Percentiles rank a stretch among this genome's conserved stretches.
Conservation (phyloP, 2,329 filamentous ascomycete genomes). For the Fusarium albidum region DNA sequence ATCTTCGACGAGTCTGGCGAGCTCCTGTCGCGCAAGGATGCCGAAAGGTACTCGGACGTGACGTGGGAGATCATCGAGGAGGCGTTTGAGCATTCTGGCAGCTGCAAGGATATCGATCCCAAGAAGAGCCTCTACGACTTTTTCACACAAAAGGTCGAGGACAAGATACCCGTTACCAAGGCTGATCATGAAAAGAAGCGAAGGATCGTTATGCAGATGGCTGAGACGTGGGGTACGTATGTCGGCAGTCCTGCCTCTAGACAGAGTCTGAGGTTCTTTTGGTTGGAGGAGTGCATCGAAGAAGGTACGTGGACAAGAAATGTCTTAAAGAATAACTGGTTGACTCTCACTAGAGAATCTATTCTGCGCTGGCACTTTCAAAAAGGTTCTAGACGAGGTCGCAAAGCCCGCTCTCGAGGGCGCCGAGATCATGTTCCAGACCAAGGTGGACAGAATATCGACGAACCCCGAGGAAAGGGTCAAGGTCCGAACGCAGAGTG, state of each 20-base stretch:
- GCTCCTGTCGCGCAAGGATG: constrained; percentile 55
- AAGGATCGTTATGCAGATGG: constrained; percentile 58
- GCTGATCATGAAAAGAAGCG: constrained; percentile 51
- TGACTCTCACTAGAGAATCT: constrained; percentile 65
- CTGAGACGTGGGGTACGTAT: constrained; percentile 75
- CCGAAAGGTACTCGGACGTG: constrained; percentile 56
- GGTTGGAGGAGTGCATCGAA: constrained; percentile 80
- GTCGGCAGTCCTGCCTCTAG: constrained; percentile 69
- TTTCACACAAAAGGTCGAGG: constrained; percentile 54
- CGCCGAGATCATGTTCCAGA: constrained; percentile 62
- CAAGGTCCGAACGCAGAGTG: constrained; percentile 55
- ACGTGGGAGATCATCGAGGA: constrained; percentile 75
- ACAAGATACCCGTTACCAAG: constrained; percentile 56
- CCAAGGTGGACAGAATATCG: constrained; percentile 55
- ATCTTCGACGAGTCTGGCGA: constrained; percentile 66
- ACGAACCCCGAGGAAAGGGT: constrained; percentile 44
- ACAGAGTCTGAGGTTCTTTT: constrained; percentile 80
- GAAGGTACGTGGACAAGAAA: constrained; percentile 57
- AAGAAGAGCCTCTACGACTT: constrained; percentile 62
- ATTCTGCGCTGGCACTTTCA: constrained; percentile 67
- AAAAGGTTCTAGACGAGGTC: constrained; percentile 65
- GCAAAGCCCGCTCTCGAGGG: constrained; percentile 63
- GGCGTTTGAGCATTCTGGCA: constrained; percentile 73
- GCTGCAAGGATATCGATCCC: constrained; percentile 56
- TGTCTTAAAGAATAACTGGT: no score